Evolutionary conservation across 2,329 filamentous ascomycete genomes (phyloP), one percentile per base, ranked within the genome.

Genomic region (Colletotrichum truncatum): DNA sequence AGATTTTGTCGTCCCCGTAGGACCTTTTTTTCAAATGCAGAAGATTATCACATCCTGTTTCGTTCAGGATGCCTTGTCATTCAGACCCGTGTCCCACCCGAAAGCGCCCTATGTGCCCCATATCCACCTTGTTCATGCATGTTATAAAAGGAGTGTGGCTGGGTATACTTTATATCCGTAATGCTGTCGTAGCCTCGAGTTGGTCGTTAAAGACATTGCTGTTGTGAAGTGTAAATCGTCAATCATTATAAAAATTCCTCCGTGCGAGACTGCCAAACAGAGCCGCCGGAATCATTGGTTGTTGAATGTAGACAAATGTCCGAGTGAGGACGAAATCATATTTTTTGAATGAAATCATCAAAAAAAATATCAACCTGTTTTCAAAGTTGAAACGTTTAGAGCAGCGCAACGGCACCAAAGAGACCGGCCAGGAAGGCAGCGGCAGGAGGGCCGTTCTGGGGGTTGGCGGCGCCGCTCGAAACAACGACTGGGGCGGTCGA

Each of bases 361-460:
- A 25, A 18, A 12, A 30, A 36, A 30, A 28, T 25, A 23, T 26
- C 32, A 54, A 8, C 45, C 43, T 16, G 10, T 34, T 3, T 48
- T 39, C 11, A 32, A 48, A 32, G 26, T 2, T 23, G 12, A 18
- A 18, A 11, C 14, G 38, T 16, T 70, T 73, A 81, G 66, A 81
- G 64, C 21, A 82, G 72, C 43, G 74, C 79, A 25, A 81, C 53
- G 12, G 74, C 77, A 41, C 78, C 80, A 14, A 77, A 45, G 18
- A 81, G 23, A 51, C 78, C 80, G 23, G 76, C 80, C 52, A 81
- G 61, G 6, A 80, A 68, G 48, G 78, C 81, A 23, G 75, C 68
- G 3, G 70, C 76, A 6, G 77, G 75, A 7, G 74, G n/a, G n/a
- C n/a, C 75, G 28, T 73, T 73, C 67, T 77, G 75, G 30, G 72